Conservation (phyloP, 768 basidiomycete species). For the Guyanaporus albipodus region DNA sequence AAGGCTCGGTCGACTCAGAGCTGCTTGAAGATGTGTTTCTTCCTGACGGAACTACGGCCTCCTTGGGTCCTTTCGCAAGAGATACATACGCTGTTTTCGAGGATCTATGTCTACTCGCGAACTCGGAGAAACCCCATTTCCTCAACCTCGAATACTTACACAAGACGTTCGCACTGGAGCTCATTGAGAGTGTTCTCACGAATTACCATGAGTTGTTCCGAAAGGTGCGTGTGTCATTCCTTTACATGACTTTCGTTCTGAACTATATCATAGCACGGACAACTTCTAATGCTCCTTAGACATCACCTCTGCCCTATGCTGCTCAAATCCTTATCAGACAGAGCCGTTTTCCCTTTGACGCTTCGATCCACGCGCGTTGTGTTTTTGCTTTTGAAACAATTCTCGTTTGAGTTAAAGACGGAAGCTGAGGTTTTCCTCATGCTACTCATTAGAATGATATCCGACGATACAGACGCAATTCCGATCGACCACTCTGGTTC, state of each 20-base stretch:
- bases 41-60: constrained; percentile 63
- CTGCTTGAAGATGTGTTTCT: constrained; percentile 44
- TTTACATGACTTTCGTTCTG: not conserved
- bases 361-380: constrained; percentile 91
- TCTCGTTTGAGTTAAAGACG: constrained; percentile 71
- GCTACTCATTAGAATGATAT: constrained; percentile 61
- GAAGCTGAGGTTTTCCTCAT: constrained; percentile 87
- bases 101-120: constrained; percentile 86
- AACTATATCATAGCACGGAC: constrained; percentile 54
- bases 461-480: constrained; percentile 44
- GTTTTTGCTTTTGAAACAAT: constrained; percentile 90
- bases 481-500: constrained; percentile 24
- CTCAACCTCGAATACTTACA: constrained; percentile 78
- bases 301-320: constrained; percentile 89
- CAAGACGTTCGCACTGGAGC: constrained; percentile 93
- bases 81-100: constrained; percentile 90
- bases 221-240: constrained; percentile 45
- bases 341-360: constrained; percentile 80
- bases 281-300: constrained; percentile 80
- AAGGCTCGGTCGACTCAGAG: constrained; percentile 25
- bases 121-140: constrained; percentile 76
- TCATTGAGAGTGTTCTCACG: constrained; percentile 94
- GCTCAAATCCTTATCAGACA: constrained; percentile 79
- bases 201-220: constrained; percentile 87
- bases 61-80: constrained; percentile 67